Evolutionary conservation across 768 basidiomycete genomes (phyloP).

Genomic region (Cystofilobasidium macerans): DNA sequence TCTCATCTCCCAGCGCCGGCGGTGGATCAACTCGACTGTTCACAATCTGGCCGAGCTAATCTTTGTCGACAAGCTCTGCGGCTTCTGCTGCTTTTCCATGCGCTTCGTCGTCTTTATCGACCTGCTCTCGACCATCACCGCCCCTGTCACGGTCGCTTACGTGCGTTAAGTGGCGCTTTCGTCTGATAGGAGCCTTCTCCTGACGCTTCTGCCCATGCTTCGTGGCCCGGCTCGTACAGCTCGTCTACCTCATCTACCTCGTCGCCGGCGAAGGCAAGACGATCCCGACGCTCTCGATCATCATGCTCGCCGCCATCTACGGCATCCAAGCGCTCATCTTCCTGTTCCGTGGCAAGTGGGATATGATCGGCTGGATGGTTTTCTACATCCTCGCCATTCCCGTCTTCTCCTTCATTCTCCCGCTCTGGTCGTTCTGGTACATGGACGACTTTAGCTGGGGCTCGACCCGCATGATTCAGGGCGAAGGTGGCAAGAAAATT

Average conservation of each 20-base stretch:
- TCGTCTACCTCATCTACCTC: slow-evolving; percentile 76
- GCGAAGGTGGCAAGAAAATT: slow-evolving; percentile 90
- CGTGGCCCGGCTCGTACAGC: slow-evolving; percentile 49
- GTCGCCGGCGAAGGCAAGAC: slow-evolving; percentile 55
- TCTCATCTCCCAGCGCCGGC: slow-evolving; percentile 85
- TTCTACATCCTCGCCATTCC: slow-evolving; percentile 95
- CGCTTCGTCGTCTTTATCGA: slow-evolving; percentile 96
- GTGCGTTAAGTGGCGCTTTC: slow-evolving; percentile 14
- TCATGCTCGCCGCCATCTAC: slow-evolving; percentile 90
- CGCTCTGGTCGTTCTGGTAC: slow-evolving; percentile 89
- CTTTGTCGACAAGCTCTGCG: slow-evolving; percentile 58
- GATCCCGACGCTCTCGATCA: slow-evolving; percentile 68
- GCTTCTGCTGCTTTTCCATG: slow-evolving; percentile 98
- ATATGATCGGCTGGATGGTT: slow-evolving; percentile 92
- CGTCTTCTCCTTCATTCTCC: slow-evolving; percentile 82
- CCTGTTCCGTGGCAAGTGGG: slow-evolving; percentile 86
- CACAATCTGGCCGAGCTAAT: slow-evolving; percentile 91
- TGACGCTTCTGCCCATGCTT: too few species aligned
- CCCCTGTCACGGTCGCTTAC: slow-evolving; percentile 52
- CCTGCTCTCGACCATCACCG: slow-evolving; percentile 70
- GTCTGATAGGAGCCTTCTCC: too few species aligned
- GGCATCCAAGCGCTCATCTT: slow-evolving; percentile 89
- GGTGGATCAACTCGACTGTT: slow-evolving; percentile 99
- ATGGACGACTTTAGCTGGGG: slow-evolving; percentile 90
- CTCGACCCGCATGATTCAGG: slow-evolving; percentile 59